phyloP scores from a whole-genome alignment of 352 stramenopile genomes.

The Phytophthora boehmeriae region DNA sequence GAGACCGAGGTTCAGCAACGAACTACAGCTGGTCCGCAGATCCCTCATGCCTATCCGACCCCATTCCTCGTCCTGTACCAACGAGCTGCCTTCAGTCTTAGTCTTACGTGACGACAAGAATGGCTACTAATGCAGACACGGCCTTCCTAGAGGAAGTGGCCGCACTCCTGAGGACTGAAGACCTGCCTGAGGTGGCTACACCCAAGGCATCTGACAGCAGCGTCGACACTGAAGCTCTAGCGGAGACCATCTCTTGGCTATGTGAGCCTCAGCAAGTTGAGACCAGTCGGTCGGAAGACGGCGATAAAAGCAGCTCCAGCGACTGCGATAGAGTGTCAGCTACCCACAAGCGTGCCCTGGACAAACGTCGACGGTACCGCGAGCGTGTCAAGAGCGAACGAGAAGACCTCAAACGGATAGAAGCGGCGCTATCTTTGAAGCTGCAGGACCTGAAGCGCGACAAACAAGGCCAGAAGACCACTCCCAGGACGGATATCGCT shows the following conservation, averaged over 20 bases:
- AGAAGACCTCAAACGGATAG: constrained; percentile 6
- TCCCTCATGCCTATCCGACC: too few species aligned
- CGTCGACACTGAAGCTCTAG: too few species aligned
- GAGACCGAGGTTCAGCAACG: too few species aligned
- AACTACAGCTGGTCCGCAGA: too few species aligned
- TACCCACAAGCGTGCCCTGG: background rate
- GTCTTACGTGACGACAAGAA: background rate
- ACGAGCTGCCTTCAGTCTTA: too few species aligned
- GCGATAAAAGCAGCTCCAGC: constrained; percentile 2
- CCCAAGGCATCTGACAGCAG: too few species aligned
- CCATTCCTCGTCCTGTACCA: too few species aligned
- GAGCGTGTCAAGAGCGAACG: constrained; percentile 17
- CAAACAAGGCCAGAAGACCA: background rate
- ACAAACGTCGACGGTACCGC: constrained; percentile 11
- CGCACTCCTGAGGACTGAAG: constrained; percentile 10
- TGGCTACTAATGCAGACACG: constrained; percentile 1
- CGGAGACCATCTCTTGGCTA: too few species aligned
- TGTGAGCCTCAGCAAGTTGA: background rate
- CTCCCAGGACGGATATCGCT: background rate
- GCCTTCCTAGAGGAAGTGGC: constrained; percentile 6
- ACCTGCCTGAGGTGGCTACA: background rate
- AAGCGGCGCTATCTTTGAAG: constrained; percentile 4
- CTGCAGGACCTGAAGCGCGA: background rate
- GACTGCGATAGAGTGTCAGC: background rate
- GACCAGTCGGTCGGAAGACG: background rate